Base-by-base conservation (phyloP, 2,329 filamentous ascomycete species). In the Penicillium oxalicum region DNA sequence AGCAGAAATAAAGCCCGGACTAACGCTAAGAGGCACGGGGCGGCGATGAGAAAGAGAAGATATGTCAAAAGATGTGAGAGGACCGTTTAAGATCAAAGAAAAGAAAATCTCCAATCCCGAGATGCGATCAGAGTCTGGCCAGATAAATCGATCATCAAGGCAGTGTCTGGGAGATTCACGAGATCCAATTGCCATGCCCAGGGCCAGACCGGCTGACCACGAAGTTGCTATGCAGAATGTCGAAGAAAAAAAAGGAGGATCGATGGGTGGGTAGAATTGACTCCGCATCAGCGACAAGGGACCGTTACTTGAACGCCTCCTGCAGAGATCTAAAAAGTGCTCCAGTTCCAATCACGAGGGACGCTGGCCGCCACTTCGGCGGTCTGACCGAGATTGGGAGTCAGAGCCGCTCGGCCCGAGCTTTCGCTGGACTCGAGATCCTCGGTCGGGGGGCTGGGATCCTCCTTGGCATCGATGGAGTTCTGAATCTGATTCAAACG, bases 341-440 rank as follows among this genome's bases (percentile, higher is more conserved):
- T 81, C 79, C 79, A 82, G 61, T 78, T 78, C 78, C 79, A 82
- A 59, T 78, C 77, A 45, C 74, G 73, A 45, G 78, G 78, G 48
- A 80, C 72, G 60, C 77, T 81, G 26, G 77, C 77, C 26, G 78
- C 68, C 48, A 77, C 74, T 48, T 77, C 75, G 18, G 63, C 53
- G 11, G 63, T 62, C 47, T 69, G 63, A 12, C 54, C 57, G 9
- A 61, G 51, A 32, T 55, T 48, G 6, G 57, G 50, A 36, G 57
- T 50, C 32, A 60, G 51, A 9, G 55, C 46, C 4, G 56, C 47
- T 26, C 52, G 52, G 43, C 58, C 60, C 32, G 53, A 53, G 29
- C 50, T 54, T 46, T 64, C 61, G 44, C 51, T 49, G 18, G 41
- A 52, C 45, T 54, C 50, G 37, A 59, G 49, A 37, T 53, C 55